Percentiles rank a stretch among this genome's conserved stretches.
Evolutionary conservation across 2,329 filamentous ascomycete genomes (phyloP).

Genomic region (Sporothrix phasma): DNA sequence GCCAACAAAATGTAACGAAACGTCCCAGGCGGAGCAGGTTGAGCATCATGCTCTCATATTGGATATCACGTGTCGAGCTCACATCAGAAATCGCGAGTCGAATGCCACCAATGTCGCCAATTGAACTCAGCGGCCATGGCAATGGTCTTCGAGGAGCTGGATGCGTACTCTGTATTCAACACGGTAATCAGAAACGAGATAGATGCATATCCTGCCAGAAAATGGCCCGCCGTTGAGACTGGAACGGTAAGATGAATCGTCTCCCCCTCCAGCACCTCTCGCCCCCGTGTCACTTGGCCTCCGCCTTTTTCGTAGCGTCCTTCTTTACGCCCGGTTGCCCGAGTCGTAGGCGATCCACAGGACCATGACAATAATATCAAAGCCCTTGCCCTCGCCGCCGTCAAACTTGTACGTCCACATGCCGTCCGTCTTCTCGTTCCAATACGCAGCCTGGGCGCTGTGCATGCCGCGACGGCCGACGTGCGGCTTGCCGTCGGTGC

Average conservation of each 20-base stretch:
- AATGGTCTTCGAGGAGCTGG: too few species aligned
- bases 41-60: background rate
- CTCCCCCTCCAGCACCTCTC: background rate
- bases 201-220: background rate
- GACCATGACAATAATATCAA: constrained; percentile 61
- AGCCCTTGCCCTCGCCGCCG: constrained; percentile 53
- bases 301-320: background rate
- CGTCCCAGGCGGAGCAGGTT: background rate
- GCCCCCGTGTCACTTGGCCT: background rate
- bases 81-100: too few species aligned
- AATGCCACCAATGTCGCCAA: background rate
- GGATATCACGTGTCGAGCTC: background rate
- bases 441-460: constrained; percentile 74
- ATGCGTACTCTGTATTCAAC: background rate
- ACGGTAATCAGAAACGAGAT: background rate
- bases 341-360: constrained; percentile 61
- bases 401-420: constrained; percentile 88
- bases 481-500: constrained; percentile 56
- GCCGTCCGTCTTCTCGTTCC: constrained; percentile 83
- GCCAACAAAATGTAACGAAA: background rate
- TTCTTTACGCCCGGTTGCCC: constrained; percentile 2
- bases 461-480: constrained; percentile 86
- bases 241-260: background rate
- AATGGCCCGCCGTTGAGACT: background rate
- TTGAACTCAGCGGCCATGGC: background rate